Evolutionary conservation across 768 basidiomycete genomes (phyloP).

Genomic region (Lepiota brunneoincarnata): DNA sequence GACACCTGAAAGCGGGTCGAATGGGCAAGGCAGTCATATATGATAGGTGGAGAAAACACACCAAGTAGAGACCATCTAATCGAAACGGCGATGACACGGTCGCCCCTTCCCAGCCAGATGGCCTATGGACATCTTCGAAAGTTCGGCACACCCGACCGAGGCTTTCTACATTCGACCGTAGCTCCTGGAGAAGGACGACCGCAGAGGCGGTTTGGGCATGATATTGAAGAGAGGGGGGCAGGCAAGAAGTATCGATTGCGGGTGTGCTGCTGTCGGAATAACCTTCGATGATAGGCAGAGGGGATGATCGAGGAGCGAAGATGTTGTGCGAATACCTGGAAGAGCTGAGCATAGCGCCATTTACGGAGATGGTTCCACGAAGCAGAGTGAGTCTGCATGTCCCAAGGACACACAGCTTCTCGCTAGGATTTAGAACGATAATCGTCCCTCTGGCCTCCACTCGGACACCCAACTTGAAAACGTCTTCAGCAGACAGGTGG

Average conservation of each 20-base stretch:
- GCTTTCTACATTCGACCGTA: constrained; percentile 61
- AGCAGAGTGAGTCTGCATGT: constrained; percentile 59
- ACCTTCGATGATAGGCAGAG: constrained; percentile 53
- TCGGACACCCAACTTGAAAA: constrained; percentile 20
- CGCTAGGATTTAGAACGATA: constrained; percentile 40
- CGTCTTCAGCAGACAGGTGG: constrained; percentile 38
- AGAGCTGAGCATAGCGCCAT: constrained; percentile 49
- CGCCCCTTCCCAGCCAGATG: constrained; percentile 39
- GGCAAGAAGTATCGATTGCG: constrained; percentile 3
- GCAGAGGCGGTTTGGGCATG: constrained; percentile 20
- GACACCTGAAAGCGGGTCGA: constrained; percentile 25
- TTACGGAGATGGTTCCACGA: constrained; percentile 54
- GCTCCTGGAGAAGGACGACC: constrained; percentile 55
- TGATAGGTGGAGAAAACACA: constrained; percentile 19
- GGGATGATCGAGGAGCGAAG: constrained; percentile 79
- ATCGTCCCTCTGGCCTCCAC: constrained; percentile 30
- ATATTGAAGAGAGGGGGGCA: constrained; percentile 8
- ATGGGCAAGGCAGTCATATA: background rate
- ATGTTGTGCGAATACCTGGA: constrained; percentile 45
- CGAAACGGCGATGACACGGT: constrained; percentile 35
- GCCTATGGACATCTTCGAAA: constrained; percentile 62
- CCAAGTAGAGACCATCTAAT: constrained; percentile 48
- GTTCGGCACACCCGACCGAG: constrained; percentile 60
- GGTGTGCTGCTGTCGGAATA: constrained; percentile 3
- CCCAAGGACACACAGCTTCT: constrained; percentile 70